Percentiles rank a stretch among this genome's conserved stretches.
Evolutionary conservation across 805 yeast species (phyloP).

Genomic region (Candida multigemmis): DNA sequence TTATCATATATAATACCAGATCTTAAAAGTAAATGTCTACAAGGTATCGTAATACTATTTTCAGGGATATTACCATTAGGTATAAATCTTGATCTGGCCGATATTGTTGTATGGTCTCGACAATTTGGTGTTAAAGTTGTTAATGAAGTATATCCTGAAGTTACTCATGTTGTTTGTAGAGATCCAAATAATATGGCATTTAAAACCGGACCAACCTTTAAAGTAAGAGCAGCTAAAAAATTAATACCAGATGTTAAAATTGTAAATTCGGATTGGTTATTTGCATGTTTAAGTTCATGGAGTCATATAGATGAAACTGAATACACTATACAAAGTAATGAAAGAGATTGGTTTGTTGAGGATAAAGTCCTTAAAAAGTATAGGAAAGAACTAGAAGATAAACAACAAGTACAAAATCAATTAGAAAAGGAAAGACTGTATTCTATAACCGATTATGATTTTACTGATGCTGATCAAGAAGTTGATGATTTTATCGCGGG

Average conservation of each 20-base stretch:
- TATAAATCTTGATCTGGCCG: conserved; percentile 60
- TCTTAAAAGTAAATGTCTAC: conserved; percentile 63
- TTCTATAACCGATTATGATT: conserved; percentile 24
- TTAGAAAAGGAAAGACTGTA: conserved; percentile 21
- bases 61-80: conserved; percentile 92
- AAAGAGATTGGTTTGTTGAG: conserved; percentile 34
- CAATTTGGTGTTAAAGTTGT: conserved; percentile 88
- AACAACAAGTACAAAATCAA: conserved; percentile 8
- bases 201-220: conserved; percentile 49
- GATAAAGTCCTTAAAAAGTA: conserved; percentile 38
- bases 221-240: conserved; percentile 71
- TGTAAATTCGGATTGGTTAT: conserved; percentile 91
- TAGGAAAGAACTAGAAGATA: conserved; percentile 17
- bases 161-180: conserved; percentile 84
- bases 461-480: conserved; percentile 34
- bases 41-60: conserved; percentile 63
- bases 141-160: conserved; percentile 55
- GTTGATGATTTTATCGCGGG: conserved; percentile 42
- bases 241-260: conserved; percentile 55
- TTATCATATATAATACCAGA: conserved; percentile 62
- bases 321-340: conserved; percentile 45
- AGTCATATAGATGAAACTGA: conserved; percentile 52
- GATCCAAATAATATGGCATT: conserved; percentile 40
- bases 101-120: conserved; percentile 84
- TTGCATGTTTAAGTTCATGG: conserved; percentile 80